A percentile compares a stretch with the other conserved stretches of the same genome.
Conservation (phyloP, 2,329 filamentous ascomycete species). For the Alternaria triticimaculans region DNA sequence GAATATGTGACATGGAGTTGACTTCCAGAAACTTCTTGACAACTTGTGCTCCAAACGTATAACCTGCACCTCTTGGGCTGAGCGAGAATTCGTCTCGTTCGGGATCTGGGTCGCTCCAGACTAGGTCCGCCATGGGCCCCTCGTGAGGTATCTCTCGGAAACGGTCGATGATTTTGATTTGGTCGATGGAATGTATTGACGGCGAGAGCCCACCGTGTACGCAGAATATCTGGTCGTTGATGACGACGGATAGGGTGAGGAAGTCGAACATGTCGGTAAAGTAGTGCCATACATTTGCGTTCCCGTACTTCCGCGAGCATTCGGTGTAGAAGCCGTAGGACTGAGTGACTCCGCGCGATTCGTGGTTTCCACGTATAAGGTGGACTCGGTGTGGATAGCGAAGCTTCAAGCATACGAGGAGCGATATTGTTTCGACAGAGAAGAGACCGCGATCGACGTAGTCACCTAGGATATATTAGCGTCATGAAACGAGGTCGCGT, state of each 20-base stretch:
- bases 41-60: conserved; percentile 96
- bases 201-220: conserved; percentile 80
- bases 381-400: conserved; percentile 96
- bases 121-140: conserved; percentile 98
- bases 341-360: conserved; percentile 95
- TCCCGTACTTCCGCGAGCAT: conserved; percentile 96
- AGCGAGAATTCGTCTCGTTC: conserved; percentile 97
- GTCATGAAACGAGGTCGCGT: conserved; percentile 27
- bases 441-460: conserved; percentile 99
- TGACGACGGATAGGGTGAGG: conserved; percentile 93
- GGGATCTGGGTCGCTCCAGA: conserved; percentile 98
- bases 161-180: conserved; percentile 99
- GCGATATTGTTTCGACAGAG: conserved; percentile 97
- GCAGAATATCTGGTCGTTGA: conserved; percentile 98
- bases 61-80: conserved; percentile 90
- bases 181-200: conserved; percentile 95
- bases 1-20: conserved; percentile 96
- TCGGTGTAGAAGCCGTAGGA: conserved; percentile 99
- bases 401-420: conserved; percentile 95
- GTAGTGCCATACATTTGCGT: conserved; percentile 98
- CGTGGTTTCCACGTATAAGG: conserved; percentile 96
- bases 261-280: conserved; percentile 99
- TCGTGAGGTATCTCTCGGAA: conserved; percentile 99
- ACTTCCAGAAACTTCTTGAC: conserved; percentile 98
- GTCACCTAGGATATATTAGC: conserved; percentile 68